These are phyloP conservation scores for Yarrowia sp. DNA, from an alignment of 805 yeast genomes.

Conservation along the genomic window DNA sequence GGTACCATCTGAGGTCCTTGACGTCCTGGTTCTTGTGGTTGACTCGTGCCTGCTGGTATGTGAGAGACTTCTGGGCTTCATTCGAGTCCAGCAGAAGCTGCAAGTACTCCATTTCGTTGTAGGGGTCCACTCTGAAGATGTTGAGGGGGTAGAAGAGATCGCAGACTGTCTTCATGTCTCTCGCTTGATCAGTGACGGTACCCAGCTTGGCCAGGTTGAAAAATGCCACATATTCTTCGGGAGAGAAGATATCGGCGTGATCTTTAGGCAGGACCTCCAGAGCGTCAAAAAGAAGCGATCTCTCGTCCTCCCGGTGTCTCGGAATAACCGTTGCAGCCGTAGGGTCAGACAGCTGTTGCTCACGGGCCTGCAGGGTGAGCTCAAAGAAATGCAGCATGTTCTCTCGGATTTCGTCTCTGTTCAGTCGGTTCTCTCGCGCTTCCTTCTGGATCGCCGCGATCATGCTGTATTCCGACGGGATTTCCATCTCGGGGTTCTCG, in stretches of 20 bases:
- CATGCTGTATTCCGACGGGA: slow-evolving; percentile 6
- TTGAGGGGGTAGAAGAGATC: slow-evolving; percentile 4
- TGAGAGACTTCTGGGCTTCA: not conserved
- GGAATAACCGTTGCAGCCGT: not conserved
- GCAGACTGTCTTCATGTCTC: slow-evolving; percentile 12
- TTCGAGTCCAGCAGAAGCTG: slow-evolving; percentile 11
- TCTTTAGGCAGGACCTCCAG: slow-evolving; percentile 1
- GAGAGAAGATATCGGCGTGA: not conserved
- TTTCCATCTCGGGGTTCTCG: not conserved
- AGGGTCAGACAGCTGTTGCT: not conserved
- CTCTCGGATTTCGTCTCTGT: not conserved
- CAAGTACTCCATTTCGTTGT: slow-evolving; percentile 26
- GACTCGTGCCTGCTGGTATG: not conserved
- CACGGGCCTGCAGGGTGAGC: not conserved
- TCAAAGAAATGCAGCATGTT: slow-evolving; percentile 8
- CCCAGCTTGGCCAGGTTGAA: slow-evolving; percentile 22
- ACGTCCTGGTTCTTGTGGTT: slow-evolving; percentile 2
- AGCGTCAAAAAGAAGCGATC: not conserved
- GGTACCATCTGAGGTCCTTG: slow-evolving; percentile 5
- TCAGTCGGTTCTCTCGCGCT: not conserved
- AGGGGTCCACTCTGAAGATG: slow-evolving; percentile 4
- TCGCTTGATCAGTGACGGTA: not conserved
- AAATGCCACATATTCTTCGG: slow-evolving; percentile 20
- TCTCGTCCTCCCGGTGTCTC: not conserved
- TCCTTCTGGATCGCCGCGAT: not conserved